phyloP scores from a whole-genome alignment of 495 filamentous ascomycete genomes.

The Lepidopterella palustris region DNA sequence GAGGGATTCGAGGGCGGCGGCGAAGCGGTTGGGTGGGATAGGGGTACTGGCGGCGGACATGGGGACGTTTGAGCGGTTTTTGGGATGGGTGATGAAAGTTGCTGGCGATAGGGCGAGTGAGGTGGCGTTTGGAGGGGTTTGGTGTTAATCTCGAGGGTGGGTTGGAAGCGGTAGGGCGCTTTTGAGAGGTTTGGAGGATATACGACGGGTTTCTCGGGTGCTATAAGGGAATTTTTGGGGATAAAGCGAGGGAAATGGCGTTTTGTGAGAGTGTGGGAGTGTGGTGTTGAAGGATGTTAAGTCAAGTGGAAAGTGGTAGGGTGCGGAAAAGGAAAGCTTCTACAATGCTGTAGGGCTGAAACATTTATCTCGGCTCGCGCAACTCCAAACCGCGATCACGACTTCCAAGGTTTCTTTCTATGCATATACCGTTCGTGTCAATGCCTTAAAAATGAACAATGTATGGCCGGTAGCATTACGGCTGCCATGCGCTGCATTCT shows the following conservation, averaged over 20 bases:
- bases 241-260: too few relatives aligned
- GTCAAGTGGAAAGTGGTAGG: too few relatives aligned
- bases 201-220: neutral
- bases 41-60: conserved; percentile 49
- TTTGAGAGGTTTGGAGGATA: neutral
- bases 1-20: conserved; percentile 65
- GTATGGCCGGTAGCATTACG: conserved; percentile 28
- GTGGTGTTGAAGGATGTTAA: too few relatives aligned
- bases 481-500: conserved; percentile 26
- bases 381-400: conserved; percentile 2
- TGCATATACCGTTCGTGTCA: neutral
- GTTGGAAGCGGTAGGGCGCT: neutral
- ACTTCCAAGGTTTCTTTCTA: neutral
- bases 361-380: neutral
- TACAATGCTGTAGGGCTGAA: conserved; percentile 7
- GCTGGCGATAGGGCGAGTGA: neutral
- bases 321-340: too few relatives aligned
- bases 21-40: conserved; percentile 58
- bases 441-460: conserved; percentile 31
- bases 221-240: too few relatives aligned
- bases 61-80: neutral
- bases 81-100: conserved; percentile 1
- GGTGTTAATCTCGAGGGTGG: neutral
- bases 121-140: neutral
- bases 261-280: too few relatives aligned